These are phyloP conservation scores for Veloboletus limbatus DNA, from an alignment of 1,284 basidiomycete genomes.

Conservation along the genomic window DNA sequence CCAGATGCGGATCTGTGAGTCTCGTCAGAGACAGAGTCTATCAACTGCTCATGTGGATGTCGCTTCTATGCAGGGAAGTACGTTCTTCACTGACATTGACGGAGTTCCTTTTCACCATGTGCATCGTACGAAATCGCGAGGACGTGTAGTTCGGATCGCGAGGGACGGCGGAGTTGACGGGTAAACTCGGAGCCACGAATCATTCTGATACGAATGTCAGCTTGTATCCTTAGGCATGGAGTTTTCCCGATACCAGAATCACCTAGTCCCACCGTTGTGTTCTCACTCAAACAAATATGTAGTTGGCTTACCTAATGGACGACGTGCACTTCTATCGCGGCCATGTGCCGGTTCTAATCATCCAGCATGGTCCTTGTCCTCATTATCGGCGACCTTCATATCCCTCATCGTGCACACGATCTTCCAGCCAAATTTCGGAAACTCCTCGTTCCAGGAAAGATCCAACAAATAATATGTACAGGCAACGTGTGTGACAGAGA, in stretches of 20 bases:
- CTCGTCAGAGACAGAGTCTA: constrained; percentile 15
- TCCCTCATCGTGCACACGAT: constrained; percentile 86
- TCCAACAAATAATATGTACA: constrained; percentile 96
- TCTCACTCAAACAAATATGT: neutral
- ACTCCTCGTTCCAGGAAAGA: constrained; percentile 94
- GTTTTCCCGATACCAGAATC: constrained; percentile 2
- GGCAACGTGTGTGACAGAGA: constrained; percentile 98
- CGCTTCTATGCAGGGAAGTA: constrained; percentile 29
- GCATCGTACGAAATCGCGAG: constrained; percentile 4
- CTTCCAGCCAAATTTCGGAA: constrained; percentile 97
- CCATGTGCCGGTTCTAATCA: constrained; percentile 11
- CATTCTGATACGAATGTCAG: constrained; percentile 2
- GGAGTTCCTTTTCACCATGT: neutral
- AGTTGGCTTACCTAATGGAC: constrained; percentile 27
- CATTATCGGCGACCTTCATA: constrained; percentile 92
- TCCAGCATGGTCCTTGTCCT: constrained; percentile 75
- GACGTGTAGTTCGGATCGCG: constrained; percentile 5
- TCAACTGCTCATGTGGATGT: constrained; percentile 18
- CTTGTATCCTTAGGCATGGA: neutral
- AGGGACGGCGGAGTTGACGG: constrained; percentile 3
- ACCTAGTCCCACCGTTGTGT: neutral
- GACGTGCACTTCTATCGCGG: neutral
- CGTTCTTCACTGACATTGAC: constrained; percentile 22
- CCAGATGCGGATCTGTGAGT: constrained; percentile 72
- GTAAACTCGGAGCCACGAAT: constrained; percentile 1